phyloP scores from a whole-genome alignment of 2,329 filamentous ascomycete species.

The Aspergillus tanneri region DNA sequence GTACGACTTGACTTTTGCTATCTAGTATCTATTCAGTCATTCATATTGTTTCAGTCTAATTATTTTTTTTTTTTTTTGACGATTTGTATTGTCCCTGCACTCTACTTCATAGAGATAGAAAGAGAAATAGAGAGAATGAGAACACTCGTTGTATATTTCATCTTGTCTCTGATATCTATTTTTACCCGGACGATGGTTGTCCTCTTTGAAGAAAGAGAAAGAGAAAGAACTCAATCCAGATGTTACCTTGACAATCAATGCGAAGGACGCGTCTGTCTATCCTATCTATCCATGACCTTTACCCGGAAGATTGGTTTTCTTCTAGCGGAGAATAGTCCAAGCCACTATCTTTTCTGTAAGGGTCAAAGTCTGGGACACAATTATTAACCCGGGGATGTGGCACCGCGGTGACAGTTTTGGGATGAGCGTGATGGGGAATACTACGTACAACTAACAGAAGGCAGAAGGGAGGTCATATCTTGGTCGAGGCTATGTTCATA shows the following conservation, averaged over 20 bases:
- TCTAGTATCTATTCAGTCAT: background rate
- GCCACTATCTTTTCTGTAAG: background rate
- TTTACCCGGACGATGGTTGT: background rate
- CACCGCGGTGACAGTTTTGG: background rate
- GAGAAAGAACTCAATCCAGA: background rate
- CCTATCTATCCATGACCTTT: no score
- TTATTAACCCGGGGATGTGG: background rate
- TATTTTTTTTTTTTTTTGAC: background rate
- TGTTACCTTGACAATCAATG: background rate
- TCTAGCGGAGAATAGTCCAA: background rate
- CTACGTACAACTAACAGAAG: background rate
- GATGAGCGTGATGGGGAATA: no score
- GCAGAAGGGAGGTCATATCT: no score
- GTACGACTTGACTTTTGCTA: background rate
- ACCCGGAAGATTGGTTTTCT: no score
- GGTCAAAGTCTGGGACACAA: background rate
- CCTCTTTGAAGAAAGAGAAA: background rate
- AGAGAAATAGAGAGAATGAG: background rate
- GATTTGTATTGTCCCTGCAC: background rate
- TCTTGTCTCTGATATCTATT: background rate
- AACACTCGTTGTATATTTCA: background rate
- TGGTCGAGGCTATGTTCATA: no score
- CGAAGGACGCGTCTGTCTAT: no score
- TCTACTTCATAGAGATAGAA: background rate
- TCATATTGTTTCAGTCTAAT: background rate